Conservation (phyloP, 208 protist genomes). For the Trypanosoma boissoni region DNA sequence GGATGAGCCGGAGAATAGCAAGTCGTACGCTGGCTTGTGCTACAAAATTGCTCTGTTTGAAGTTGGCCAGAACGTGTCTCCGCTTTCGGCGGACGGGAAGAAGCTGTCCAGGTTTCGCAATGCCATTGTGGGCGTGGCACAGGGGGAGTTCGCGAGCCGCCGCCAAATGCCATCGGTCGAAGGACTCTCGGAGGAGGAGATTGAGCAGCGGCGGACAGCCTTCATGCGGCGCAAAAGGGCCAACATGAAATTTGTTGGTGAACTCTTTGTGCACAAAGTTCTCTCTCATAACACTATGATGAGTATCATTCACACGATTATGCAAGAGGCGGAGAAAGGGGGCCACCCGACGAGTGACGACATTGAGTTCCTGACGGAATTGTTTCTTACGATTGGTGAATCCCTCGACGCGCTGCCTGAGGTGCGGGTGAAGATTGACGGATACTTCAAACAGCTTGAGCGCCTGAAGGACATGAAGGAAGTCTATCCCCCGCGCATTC, state of each 20-base stretch:
- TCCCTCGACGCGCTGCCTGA: constrained; percentile 44
- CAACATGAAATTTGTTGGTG: constrained; percentile 88
- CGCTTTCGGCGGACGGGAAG: constrained; percentile 17
- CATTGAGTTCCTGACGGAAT: constrained; percentile 80
- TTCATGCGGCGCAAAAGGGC: constrained; percentile 81
- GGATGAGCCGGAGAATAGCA: constrained; percentile 82
- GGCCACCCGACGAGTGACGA: constrained; percentile 55
- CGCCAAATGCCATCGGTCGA: constrained; percentile 26
- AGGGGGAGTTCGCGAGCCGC: constrained; percentile 63
- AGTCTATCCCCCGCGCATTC: constrained; percentile 74
- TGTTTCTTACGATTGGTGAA: constrained; percentile 73
- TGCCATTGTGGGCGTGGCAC: constrained; percentile 49
- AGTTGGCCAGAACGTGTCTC: constrained; percentile 27
- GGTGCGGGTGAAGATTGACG: constrained; percentile 45
- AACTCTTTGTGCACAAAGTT: constrained; percentile 78
- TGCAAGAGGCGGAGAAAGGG: constrained; percentile 38
- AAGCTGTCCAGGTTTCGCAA: constrained; percentile 73
- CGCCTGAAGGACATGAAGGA: constrained; percentile 41
- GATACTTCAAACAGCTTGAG: constrained; percentile 54
- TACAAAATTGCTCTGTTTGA: constrained; percentile 78
- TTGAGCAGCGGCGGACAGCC: constrained; percentile 48
- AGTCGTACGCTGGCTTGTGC: constrained; percentile 75
- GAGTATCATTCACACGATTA: constrained; percentile 61
- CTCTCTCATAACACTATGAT: constrained; percentile 68
- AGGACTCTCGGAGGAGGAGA: constrained; percentile 55